phyloP scores from a whole-genome alignment of 2,329 filamentous ascomycete species.

The Ceratocystis diversiconidia region DNA sequence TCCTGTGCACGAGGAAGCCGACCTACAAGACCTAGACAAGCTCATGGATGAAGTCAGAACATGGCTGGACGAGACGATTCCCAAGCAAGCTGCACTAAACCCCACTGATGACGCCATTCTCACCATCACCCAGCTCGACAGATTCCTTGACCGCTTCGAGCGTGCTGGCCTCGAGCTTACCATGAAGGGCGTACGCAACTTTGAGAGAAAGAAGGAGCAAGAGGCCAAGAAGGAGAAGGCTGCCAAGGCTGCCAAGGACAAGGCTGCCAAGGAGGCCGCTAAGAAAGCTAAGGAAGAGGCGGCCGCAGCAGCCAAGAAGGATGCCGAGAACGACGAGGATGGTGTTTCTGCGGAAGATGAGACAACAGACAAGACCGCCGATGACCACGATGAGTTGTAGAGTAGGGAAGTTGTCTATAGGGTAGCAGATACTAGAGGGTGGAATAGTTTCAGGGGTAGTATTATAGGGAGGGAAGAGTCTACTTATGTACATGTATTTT shows the following conservation, averaged over 20 bases:
- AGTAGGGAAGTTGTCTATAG: neutral
- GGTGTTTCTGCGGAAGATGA: constrained; percentile 21
- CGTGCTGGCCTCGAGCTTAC: constrained; percentile 56
- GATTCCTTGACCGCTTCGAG: constrained; percentile 55
- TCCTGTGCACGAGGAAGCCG: constrained; percentile 56
- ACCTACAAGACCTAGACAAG: constrained; percentile 51
- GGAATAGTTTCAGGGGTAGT: no score
- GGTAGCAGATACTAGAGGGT: no score
- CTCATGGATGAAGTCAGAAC: constrained; percentile 46
- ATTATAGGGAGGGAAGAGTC: neutral
- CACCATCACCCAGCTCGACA: constrained; percentile 54
- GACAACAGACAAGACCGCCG: constrained; percentile 33
- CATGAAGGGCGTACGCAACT: constrained; percentile 50
- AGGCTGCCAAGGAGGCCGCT: constrained; percentile 27
- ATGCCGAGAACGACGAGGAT: constrained; percentile 22
- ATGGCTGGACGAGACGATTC: constrained; percentile 64
- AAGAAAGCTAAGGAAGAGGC: constrained; percentile 28
- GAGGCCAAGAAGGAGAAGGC: constrained; percentile 33
- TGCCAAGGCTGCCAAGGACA: constrained; percentile 30
- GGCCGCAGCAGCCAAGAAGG: constrained; percentile 26
- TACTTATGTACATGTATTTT: neutral
- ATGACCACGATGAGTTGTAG: constrained; percentile 23
- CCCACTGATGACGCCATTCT: constrained; percentile 62
- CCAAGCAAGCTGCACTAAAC: constrained; percentile 55
- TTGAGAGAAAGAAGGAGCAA: constrained; percentile 35